Percentiles rank a stretch among this genome's conserved stretches.
These are phyloP conservation scores for Geosmithia putterillii DNA, from an alignment of 2,329 filamentous ascomycete genomes.

Conservation along the genomic window DNA sequence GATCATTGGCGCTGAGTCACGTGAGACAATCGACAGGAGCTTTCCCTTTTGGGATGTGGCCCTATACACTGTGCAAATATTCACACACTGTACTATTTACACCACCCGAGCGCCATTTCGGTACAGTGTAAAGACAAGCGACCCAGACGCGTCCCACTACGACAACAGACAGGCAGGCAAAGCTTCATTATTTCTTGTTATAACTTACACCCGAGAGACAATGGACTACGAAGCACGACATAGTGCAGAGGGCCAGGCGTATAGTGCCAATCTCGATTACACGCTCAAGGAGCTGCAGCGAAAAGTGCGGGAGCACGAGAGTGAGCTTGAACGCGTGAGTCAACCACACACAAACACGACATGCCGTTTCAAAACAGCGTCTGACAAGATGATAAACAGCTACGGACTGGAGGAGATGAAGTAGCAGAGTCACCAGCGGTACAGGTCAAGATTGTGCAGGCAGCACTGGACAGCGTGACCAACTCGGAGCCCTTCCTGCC, in stretches of 20 bases:
- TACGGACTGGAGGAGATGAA: slow-evolving; percentile 12
- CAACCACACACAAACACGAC: neutral
- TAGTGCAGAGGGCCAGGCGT: slow-evolving; percentile 11
- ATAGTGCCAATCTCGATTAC: slow-evolving; percentile 44
- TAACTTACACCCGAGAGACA: neutral
- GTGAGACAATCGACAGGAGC: neutral
- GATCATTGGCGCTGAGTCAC: neutral
- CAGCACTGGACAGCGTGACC: slow-evolving; percentile 53
- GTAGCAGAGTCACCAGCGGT: slow-evolving; percentile 14
- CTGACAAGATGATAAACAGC: slow-evolving; percentile 12
- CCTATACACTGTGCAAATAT: too few species aligned
- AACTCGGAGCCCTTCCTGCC: slow-evolving; percentile 54
- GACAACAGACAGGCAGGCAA: too few species aligned
- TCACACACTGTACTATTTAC: neutral
- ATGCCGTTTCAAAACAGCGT: too few species aligned
- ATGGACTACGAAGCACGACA: neutral
- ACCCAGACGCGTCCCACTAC: neutral
- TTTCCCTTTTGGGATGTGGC: neutral
- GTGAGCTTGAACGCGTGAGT: slow-evolving; percentile 31
- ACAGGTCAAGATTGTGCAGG: slow-evolving; percentile 36
- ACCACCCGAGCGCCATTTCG: neutral
- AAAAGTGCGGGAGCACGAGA: slow-evolving; percentile 41
- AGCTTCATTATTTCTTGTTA: too few species aligned
- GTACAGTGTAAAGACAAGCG: neutral
- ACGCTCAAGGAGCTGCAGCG: slow-evolving; percentile 56